These are phyloP conservation scores for Alloteropsis semialata DNA, from an alignment of 176 grass and related monocot genomes.

Conservation along the genomic window DNA sequence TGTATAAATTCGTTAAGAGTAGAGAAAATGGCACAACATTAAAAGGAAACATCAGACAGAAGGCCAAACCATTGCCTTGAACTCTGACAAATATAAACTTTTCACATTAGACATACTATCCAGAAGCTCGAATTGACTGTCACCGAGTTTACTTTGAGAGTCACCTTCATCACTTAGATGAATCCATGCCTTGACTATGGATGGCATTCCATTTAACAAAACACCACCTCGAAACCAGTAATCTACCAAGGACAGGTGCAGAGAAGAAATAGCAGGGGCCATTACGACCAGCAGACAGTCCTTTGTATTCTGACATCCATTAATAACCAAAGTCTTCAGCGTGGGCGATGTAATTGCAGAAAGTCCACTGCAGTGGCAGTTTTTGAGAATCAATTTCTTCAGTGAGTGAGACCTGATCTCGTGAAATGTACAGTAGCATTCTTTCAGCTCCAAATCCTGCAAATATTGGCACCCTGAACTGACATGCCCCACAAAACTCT, in stretches of 20 bases:
- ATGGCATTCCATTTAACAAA: background rate
- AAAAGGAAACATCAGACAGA: background rate
- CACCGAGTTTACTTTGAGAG: background rate
- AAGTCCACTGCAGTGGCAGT: background rate
- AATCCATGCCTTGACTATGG: conserved; percentile 1
- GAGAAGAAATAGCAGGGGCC: background rate
- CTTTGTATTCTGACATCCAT: accelerated
- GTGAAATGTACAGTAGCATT: background rate
- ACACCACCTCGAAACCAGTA: background rate
- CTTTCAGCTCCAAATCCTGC: background rate
- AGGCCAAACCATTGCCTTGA: background rate
- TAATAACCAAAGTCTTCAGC: background rate
- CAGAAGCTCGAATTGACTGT: background rate
- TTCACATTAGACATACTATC: background rate
- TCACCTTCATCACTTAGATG: background rate
- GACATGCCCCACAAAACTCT: background rate
- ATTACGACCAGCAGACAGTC: background rate
- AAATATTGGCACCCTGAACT: background rate
- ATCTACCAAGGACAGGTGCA: background rate
- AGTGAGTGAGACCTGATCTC: background rate
- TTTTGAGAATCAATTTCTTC: background rate
- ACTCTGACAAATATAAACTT: background rate
- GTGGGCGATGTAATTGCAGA: background rate
- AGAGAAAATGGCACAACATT: background rate
- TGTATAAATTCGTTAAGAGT: background rate